A percentile compares a stretch with the other conserved stretches of the same genome.
phyloP scores from a whole-genome alignment of 768 basidiomycete species.

The Tricholoma furcatifolium region DNA sequence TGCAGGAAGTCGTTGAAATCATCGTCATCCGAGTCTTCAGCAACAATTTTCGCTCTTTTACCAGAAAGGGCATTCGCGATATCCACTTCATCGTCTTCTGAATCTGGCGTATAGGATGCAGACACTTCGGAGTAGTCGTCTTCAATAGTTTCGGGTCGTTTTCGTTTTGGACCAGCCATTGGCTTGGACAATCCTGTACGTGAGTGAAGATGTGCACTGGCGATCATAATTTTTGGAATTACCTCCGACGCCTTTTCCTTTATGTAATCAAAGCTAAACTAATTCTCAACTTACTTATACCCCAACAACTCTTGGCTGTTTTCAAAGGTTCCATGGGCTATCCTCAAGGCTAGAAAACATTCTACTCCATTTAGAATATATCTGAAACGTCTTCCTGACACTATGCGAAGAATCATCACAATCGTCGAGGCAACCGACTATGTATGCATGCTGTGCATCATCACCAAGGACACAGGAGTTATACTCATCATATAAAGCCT shows the following conservation, averaged over 20 bases:
- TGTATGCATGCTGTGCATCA: no score
- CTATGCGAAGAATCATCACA: no score
- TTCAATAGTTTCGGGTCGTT: conserved; percentile 8
- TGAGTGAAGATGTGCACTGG: neutral
- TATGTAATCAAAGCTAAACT: no score
- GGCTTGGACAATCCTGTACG: neutral
- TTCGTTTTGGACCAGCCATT: conserved; percentile 18
- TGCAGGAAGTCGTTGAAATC: conserved; percentile 66
- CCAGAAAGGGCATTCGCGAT: conserved; percentile 61
- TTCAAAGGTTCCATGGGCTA: no score
- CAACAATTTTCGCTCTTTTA: conserved; percentile 38
- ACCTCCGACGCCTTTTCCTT: no score
- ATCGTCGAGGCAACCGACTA: no score
- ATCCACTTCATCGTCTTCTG: conserved; percentile 45
- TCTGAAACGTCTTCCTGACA: no score
- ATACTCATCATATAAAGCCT: neutral
- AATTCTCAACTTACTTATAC: no score
- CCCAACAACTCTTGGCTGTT: no score
- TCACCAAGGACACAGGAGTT: neutral
- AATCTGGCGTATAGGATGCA: neutral
- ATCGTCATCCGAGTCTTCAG: conserved; percentile 47
- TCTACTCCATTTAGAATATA: no score
- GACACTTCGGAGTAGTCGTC: conserved; percentile 11
- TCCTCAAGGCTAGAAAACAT: no score
- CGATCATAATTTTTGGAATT: neutral